Evolutionary conservation across 106 monocot genomes (phyloP), one percentile per base, ranked within the genome.

Genomic region (Chionographis japonica): DNA sequence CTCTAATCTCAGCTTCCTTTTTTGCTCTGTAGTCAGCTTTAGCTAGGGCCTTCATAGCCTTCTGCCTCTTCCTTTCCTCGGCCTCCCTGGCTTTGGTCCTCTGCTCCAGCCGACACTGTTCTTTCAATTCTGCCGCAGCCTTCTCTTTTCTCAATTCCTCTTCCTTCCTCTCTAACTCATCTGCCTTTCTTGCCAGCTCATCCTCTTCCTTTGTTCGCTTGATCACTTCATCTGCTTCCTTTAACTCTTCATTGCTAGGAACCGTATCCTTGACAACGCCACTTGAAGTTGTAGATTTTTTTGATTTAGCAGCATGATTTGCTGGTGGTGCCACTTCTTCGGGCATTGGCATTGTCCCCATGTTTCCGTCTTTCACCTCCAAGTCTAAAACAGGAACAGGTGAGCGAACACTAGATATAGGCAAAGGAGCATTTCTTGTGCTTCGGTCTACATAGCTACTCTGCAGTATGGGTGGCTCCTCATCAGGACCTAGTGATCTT

Each of bases 21-120:
- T 75, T 79, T 55, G 81, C 91, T 67, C 67, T 86, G n/a, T 74
- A 63, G 56, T 86, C 82, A 62, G 92, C 91, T 77, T 68, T 73
- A 16, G 84, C 88, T 72, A 78, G 83, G 54, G 86, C 84, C 66
- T 80, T 95, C 71, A 89, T 86, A 37, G 78, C 77, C 38, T 86
- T 77, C 12, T 80, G 60, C 56, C 57, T 88, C 72, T 95, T 95
- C 58, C 95, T 74, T 67, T 92, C 95, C 52, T 89, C 91, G 35
- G 89, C 95, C 46, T 95, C 92, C 73, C 76, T 95, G 39, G 95
- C 91, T 69, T 95, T 95, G 27, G 74, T 80, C 62, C 72, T 92
- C 57, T 95, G 95, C 68, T 95, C 95, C 79, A 88, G 50, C 46
- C 81, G 70, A 17, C 64, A 39, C 61, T 67, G 65, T 56, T 95